phyloP scores from a whole-genome alignment of 108 stramenopile species.

The Nitzschia inconspicua region DNA sequence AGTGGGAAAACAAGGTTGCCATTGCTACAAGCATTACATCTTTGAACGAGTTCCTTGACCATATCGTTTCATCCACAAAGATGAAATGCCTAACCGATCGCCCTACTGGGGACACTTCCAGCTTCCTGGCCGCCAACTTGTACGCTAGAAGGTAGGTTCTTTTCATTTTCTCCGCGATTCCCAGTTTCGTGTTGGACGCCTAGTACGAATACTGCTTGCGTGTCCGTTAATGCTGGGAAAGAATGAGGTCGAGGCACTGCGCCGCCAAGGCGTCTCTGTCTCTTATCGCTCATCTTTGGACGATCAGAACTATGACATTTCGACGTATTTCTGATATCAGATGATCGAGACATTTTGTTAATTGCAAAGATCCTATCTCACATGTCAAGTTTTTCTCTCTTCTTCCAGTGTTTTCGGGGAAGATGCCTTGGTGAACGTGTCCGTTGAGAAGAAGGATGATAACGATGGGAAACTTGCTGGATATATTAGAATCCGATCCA shows the following conservation, averaged over 20 bases:
- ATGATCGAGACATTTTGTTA: slow-evolving; percentile 53
- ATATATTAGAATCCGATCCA: slow-evolving; percentile 98
- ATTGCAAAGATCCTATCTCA: too few species aligned
- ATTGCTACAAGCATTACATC: slow-evolving; percentile 88
- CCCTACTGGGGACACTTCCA: slow-evolving; percentile 61
- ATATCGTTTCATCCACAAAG: slow-evolving; percentile 95
- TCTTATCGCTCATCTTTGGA: slow-evolving; percentile 11
- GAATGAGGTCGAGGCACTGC: slow-evolving; percentile 32
- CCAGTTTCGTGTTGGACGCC: slow-evolving; percentile 87
- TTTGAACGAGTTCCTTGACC: slow-evolving; percentile 89
- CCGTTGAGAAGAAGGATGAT: slow-evolving; percentile 98
- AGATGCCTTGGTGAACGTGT: slow-evolving; percentile 98
- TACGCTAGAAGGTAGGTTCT: slow-evolving; percentile 91
- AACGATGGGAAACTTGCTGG: slow-evolving; percentile 95
- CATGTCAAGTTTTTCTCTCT: slow-evolving; percentile 5
- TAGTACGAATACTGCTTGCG: slow-evolving; percentile 31
- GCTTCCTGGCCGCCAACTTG: slow-evolving; percentile 98
- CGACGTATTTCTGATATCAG: slow-evolving; percentile 23
- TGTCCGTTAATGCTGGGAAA: slow-evolving; percentile 77
- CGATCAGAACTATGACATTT: slow-evolving; percentile 14
- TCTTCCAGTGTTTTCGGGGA: slow-evolving; percentile 93
- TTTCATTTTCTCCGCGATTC: slow-evolving; percentile 17
- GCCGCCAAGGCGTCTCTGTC: slow-evolving; percentile 75
- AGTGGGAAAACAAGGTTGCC: slow-evolving; percentile 99
- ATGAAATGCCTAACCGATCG: slow-evolving; percentile 96